phyloP scores from a whole-genome alignment of 371 early-diverging fungal species.

The Syncephalastrum sp. region DNA sequence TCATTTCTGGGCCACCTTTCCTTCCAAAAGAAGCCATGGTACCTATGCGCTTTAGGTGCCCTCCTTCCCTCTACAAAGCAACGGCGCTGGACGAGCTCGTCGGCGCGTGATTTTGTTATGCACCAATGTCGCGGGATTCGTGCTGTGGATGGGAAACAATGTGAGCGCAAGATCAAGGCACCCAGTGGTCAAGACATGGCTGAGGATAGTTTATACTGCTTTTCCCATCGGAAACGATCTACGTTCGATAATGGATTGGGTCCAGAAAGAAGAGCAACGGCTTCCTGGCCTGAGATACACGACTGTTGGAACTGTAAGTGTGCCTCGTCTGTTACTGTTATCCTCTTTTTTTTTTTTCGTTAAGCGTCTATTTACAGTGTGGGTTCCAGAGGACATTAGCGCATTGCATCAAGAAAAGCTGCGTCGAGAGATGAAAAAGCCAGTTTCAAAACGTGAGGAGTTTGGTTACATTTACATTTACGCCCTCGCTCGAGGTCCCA shows the following conservation, averaged over 20 bases:
- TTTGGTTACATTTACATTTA: slow-evolving; percentile 57
- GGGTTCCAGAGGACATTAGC: slow-evolving; percentile 20
- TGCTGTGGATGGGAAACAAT: slow-evolving; percentile 13
- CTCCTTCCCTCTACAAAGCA: neutral
- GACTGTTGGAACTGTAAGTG: slow-evolving; percentile 19
- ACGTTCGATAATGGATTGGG: neutral
- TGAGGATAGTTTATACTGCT: slow-evolving; percentile 6
- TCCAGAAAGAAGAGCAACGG: neutral
- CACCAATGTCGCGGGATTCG: slow-evolving; percentile 17
- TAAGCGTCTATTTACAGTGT: slow-evolving; percentile 17
- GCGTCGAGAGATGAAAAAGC: slow-evolving; percentile 41
- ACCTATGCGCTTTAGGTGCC: slow-evolving; percentile 8
- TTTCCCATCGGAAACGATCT: slow-evolving; percentile 8
- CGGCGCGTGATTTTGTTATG: neutral
- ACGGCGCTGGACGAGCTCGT: neutral
- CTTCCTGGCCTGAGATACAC: neutral
- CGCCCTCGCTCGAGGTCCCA: slow-evolving; percentile 29
- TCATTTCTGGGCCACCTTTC: neutral
- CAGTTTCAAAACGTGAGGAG: slow-evolving; percentile 43
- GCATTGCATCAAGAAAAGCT: slow-evolving; percentile 9
- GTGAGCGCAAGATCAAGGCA: slow-evolving; percentile 10
- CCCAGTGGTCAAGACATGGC: too few species aligned
- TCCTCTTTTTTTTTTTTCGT: neutral
- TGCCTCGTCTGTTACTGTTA: neutral
- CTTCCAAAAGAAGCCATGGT: slow-evolving; percentile 1